Base-by-base conservation (phyloP, 1,139 yeast species). In the Sugiyamaella castrensis region DNA sequence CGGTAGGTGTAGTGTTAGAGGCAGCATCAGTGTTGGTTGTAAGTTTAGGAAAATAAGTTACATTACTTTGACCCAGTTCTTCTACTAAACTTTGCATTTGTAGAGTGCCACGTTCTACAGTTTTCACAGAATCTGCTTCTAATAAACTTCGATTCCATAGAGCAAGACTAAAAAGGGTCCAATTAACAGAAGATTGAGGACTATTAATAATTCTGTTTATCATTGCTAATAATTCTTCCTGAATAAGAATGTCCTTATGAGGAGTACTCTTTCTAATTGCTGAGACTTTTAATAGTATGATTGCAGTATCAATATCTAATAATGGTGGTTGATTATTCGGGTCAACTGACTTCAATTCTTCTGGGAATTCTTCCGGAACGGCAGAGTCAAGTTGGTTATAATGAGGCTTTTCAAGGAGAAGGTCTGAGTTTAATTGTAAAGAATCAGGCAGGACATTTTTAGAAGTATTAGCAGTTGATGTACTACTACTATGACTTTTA, bases 71-170 rank as follows among this genome's bases (percentile, higher is more conserved):
- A 1, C 95, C 96, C 38, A 89, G 73, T 64, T 91, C 98, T 63
- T 91, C 97, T 28, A 91, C 92, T 44, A 94, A 73, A 4, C 95
- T 83, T 46, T 92, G 94, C 84, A 94, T 83, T 68, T 94, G 98
- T 47, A 92, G 73, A 11, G 91, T 82, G 47, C 98, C 98, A 66
- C 98, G 79, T 68, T 94, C 98, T 19, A 91, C 83, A 0, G 98
- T 91, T 63, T 87, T 82, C 2, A 95, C 82, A 55, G 82, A 84
- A 40, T 75, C 75, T 0, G 96, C 80, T 66, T 94, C 98, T 38
- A 91, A 72, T 13, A 87, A 60, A 10, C 96, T 87, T 64, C 98
- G 77, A 60, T 85, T 87, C 96, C 98, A 91, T 47, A 94, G 72
- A 0, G 96, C 88, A 56, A 94, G 75, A 3, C 94, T 80, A 61